Evolutionary conservation across 257 asterid species (phyloP), one percentile per base, ranked within the genome.

Genomic region (Cinchona pubescens): DNA sequence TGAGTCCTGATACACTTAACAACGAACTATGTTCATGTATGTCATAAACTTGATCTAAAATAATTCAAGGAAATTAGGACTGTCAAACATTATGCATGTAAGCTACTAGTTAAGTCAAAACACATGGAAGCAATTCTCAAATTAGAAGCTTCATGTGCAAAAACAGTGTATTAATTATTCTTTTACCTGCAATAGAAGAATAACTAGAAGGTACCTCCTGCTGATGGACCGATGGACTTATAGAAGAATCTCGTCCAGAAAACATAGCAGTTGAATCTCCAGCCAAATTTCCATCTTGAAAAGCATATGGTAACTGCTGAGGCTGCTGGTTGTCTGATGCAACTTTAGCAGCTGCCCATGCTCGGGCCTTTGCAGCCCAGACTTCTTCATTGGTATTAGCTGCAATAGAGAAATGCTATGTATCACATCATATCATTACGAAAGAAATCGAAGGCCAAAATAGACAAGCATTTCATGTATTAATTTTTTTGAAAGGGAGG

Each of bases 161-260:
- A 80, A 85, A 72, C 80, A 80, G 76, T 73, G 85, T 71, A 80
- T 76, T 69, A 85, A 71, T 85, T 79, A 84, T 81, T 81, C 74
- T 85, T 88, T 95, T 95, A 95, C 99, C 99, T 95, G 96, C 82
- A 86, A 88, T 85, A 91, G 99, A 91, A 92, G 98, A 90, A 95
- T 95, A 95, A 95, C 98, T 92, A 95, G 96, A 95, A 95, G 99
- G 94, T 95, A 95, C 99, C 99, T 95, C 99, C 99, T 91, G 99
- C 99, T 83, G 98, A 87, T 85, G 94, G 88, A 84, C 86, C 61
- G 87, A 79, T 86, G 94, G 85, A 80, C 84, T 89, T 71, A 82
- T 80, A 72, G 96, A 86, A 56, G 91, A 84, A 74, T 86, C 91
- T 69, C 75, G 87, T 74, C 81, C 91, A 63, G 79, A 80, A 76